Base-by-base conservation (phyloP, 2,329 filamentous ascomycete species). In the Tolypocladium cylindrosporum region DNA sequence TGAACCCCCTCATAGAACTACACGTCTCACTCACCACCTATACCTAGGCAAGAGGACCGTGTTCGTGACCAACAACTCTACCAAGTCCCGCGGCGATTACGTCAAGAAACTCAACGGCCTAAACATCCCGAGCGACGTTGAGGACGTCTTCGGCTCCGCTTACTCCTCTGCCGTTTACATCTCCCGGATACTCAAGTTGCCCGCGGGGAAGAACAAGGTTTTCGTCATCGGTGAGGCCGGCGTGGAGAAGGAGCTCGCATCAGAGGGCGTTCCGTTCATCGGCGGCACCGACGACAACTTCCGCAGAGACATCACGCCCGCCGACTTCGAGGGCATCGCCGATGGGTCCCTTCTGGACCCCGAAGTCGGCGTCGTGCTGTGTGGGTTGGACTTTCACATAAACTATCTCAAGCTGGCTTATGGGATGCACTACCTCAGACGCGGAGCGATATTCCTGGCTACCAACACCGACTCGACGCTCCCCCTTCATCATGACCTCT, bases 21-120 rank as follows among this genome's bases (percentile, higher is more conserved):
- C 11, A 11, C 45, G 31, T 19, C 27, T 58, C 58, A 58, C 52
- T 48, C 31, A 55, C 51, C 52, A 27, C 36, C 19, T 16, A 36
- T 56, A 9, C 31, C 31, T 34, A 94, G 92, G 90, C 69, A 99
- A 99, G 74, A 88, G 88, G 70, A 82, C 94, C 40, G 86, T 99
- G 57, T 99, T 99, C 70, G 94, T 99, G 56, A 99, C 94, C 45
- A 99, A 99, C 77, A 99, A 99, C 78, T 97, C 91, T 69, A 97
- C 94, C 58, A 99, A 99, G 72, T 96, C 93, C 13, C 88, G 94
- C 58, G 79, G 83, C 55, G 91, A 97, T 71, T 99, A 99, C 75
- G 87, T 89, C 72, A 91, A 93, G 78, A 99, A 97, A 70, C 87
- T 99, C 60, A 84, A 88, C 53, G 77, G 77, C 57, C 81, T 97